Base-by-base conservation (phyloP, 2,329 filamentous ascomycete species). In the Coleophoma crateriformis region DNA sequence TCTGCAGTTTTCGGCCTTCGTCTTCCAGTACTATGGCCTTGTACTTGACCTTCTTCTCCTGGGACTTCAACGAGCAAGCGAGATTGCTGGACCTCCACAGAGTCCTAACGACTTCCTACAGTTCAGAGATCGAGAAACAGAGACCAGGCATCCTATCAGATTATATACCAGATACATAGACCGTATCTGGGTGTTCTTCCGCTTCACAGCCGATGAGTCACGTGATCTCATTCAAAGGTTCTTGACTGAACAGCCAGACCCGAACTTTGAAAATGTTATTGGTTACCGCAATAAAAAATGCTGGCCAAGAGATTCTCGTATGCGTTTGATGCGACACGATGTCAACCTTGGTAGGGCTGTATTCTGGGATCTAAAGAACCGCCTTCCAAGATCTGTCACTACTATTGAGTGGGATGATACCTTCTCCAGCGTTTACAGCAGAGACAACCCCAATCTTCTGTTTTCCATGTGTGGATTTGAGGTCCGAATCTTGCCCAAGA, bases 371-470 rank as follows among this genome's bases (percentile, higher is more conserved):
- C 71, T 99, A 67, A 97, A 99, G 79, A 99, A 99, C 68, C 85
- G 94, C 38, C 75, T 99, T 49, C 95, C 94, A 20, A 82, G 94
- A 58, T 96, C 91, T 2, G 84, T 99, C 41, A 99, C 94, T 1
- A 99, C 94, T 0, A 95, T 99, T 51, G 94, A 99, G 57, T 99
- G 94, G 94, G 94, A 99, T 60, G 94, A 99, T 66, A 97, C 94
- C 0, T 99, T 99, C 64, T 88, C 90, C 22, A 97, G 92, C 61
- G 94, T 99, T 10, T 99, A 99, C 76, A 97, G 92, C 67, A 84
- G 90, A 58, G 94, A 99, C 70, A 99, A 99, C 64, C 94, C 95
- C 2, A 99, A 99, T 65, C 68, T 99, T 53, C 76, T 99, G 14
- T 99, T 96, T 73, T 95, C 92, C 0, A 99, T 99, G 95, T 92